Conservation (phyloP, 164 flowering plant genomes). For the Euptelea pleiosperma region DNA sequence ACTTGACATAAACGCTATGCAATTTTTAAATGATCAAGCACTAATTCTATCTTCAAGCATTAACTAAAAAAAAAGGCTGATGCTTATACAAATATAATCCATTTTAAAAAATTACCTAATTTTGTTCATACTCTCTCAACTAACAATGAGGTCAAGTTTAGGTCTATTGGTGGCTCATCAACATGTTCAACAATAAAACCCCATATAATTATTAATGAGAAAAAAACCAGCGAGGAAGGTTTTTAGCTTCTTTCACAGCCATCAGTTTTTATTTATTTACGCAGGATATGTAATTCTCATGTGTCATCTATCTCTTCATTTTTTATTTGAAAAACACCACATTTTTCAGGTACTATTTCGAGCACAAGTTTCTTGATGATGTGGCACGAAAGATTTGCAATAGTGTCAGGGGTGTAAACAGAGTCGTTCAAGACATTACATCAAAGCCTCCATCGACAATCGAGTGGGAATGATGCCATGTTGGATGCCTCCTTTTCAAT, state of each 20-base stretch:
- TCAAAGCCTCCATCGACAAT: constrained; percentile 97
- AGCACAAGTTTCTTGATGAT: constrained; percentile 73
- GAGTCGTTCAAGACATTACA: constrained; percentile 87
- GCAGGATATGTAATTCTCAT: too few relatives aligned
- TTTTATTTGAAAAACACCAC: neutral
- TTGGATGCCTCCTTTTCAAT: neutral
- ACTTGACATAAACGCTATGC: too few relatives aligned
- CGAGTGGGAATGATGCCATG: constrained; percentile 72
- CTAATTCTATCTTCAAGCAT: too few relatives aligned
- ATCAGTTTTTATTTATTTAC: neutral
- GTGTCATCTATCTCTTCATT: too few relatives aligned
- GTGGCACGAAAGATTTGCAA: constrained; percentile 85
- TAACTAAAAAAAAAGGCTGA: too few relatives aligned
- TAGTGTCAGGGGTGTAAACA: constrained; percentile 79
- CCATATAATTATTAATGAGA: neutral
- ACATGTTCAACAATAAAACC: neutral
- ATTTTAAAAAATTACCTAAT: too few relatives aligned
- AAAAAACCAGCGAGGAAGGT: neutral
- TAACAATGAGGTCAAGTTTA: too few relatives aligned
- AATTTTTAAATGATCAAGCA: too few relatives aligned
- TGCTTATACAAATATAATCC: too few relatives aligned
- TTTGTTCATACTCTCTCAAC: too few relatives aligned
- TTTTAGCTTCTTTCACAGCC: neutral
- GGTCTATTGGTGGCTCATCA: too few relatives aligned
- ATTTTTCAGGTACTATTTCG: constrained; percentile 75